A percentile compares a stretch with the other conserved stretches of the same genome.
Evolutionary conservation across 352 stramenopile genomes (phyloP).

Genomic region (Hyphochytrium catenoides): DNA sequence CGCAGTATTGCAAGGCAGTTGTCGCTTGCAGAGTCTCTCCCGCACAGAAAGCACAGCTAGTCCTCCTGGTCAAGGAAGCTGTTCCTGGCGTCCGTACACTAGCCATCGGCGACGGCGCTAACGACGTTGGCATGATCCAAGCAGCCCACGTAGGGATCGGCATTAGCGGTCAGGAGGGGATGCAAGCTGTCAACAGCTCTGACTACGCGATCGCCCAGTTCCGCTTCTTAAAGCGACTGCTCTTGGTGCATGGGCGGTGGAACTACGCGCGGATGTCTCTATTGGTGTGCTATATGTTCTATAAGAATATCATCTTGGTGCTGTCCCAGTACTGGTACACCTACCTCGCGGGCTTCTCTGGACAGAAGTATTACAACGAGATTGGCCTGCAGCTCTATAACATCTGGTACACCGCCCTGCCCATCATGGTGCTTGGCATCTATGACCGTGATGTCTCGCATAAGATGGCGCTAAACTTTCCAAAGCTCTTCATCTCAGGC

Average conservation of each 20-base stretch:
- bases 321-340: conserved; percentile 65
- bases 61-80: conserved; percentile 39
- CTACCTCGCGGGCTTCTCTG: conserved; percentile 75
- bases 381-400: conserved; percentile 73
- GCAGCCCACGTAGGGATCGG: conserved; percentile 73
- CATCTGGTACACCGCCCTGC: conserved; percentile 72
- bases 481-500: conserved; percentile 36
- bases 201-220: conserved; percentile 85
- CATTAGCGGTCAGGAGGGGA: conserved; percentile 77
- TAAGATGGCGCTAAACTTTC: conserved; percentile 40
- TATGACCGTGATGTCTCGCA: conserved; percentile 54
- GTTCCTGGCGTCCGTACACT: conserved; percentile 36
- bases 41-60: conserved; percentile 47
- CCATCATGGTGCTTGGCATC: conserved; percentile 60
- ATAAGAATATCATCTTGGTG: conserved; percentile 79
- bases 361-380: conserved; percentile 56
- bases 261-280: conserved; percentile 74
- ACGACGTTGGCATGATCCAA: conserved; percentile 86
- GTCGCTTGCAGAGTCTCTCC: conserved; percentile 54
- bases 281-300: conserved; percentile 75
- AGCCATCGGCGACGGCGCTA: conserved; percentile 76
- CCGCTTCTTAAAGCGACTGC: conserved; percentile 58
- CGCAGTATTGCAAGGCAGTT: conserved; percentile 36
- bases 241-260: conserved; percentile 72
- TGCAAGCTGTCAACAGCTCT: conserved; percentile 76